Evolutionary conservation across 257 asterid genomes (phyloP).

Genomic region (Coffea eugenioides): DNA sequence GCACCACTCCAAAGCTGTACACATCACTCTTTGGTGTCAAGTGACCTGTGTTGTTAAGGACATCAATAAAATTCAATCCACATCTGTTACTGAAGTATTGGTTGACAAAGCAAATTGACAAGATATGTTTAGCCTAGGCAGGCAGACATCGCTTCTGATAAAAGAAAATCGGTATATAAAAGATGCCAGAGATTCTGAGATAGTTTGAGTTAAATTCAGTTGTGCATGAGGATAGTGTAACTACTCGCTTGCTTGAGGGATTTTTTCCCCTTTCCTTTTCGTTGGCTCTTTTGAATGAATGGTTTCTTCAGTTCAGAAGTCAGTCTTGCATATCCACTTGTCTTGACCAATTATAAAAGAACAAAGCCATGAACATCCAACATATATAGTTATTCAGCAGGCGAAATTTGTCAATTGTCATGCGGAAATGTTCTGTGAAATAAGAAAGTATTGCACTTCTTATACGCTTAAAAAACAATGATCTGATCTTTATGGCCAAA

Average conservation of each 20-base stretch:
- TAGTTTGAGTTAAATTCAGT: not conserved
- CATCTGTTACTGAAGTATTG: not conserved
- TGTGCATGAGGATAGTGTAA: not conserved
- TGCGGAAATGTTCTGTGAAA: not conserved
- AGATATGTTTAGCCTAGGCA: not conserved
- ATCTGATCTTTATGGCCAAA: not conserved
- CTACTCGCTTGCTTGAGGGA: too few species aligned
- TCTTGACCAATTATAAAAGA: not conserved
- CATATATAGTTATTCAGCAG: not conserved
- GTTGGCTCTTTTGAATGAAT: too few species aligned
- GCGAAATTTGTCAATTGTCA: not conserved
- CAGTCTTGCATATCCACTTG: too few species aligned
- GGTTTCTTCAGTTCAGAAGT: not conserved
- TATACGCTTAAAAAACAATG: not conserved
- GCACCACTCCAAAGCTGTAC: slow-evolving; percentile 46
- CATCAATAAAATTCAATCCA: not conserved
- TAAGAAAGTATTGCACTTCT: not conserved
- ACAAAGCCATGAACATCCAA: not conserved
- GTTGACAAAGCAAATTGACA: not conserved
- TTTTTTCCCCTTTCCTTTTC: too few species aligned
- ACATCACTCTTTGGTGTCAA: slow-evolving; percentile 49
- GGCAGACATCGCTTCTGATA: not conserved
- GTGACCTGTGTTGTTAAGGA: slow-evolving; percentile 28
- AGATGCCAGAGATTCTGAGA: not conserved
- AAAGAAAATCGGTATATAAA: not conserved